Percentiles rank a stretch among this genome's conserved stretches.
These are phyloP conservation scores for Beauveria scarabaeidicola DNA, from an alignment of 2,329 filamentous ascomycete species.

Conservation along the genomic window DNA sequence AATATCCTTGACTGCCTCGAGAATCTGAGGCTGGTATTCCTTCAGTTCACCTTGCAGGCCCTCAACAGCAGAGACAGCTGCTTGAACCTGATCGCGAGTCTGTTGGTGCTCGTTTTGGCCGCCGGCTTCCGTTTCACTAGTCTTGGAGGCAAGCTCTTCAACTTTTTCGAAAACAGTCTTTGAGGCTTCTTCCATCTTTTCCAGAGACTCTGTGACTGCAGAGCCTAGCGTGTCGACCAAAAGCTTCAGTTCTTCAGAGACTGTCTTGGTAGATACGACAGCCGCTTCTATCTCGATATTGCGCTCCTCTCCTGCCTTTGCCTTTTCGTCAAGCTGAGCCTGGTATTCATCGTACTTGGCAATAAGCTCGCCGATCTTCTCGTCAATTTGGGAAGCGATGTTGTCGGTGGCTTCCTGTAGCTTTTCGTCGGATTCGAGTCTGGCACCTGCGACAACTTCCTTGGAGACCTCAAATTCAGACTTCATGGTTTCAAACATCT, in stretches of 20 bases:
- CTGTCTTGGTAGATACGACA: conserved; percentile 63
- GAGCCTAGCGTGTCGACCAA: conserved; percentile 79
- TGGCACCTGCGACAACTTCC: conserved; percentile 67
- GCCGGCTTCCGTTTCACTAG: conserved; percentile 67
- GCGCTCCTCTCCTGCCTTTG: conserved; percentile 64
- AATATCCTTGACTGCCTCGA: conserved; percentile 81
- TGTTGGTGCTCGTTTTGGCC: conserved; percentile 72
- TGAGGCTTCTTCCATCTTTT: conserved; percentile 81
- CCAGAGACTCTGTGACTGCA: conserved; percentile 70
- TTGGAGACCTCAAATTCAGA: conserved; percentile 82
- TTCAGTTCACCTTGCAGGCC: conserved; percentile 69
- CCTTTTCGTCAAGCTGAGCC: conserved; percentile 61
- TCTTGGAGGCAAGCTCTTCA: conserved; percentile 65
- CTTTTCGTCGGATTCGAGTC: conserved; percentile 77
- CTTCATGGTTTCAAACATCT: conserved; percentile 67
- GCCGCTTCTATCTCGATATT: conserved; percentile 65
- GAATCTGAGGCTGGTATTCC: conserved; percentile 81
- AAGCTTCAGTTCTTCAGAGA: conserved; percentile 79
- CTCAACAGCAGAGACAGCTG: conserved; percentile 64
- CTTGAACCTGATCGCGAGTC: conserved; percentile 72
- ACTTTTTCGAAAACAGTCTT: conserved; percentile 79
- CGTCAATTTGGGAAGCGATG: conserved; percentile 49
- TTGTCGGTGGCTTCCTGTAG: conserved; percentile 49
- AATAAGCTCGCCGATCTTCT: conserved; percentile 67
- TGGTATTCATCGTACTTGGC: conserved; percentile 85